Conservation (phyloP, 805 yeast genomes). For the Lachancea kluyveri region DNA sequence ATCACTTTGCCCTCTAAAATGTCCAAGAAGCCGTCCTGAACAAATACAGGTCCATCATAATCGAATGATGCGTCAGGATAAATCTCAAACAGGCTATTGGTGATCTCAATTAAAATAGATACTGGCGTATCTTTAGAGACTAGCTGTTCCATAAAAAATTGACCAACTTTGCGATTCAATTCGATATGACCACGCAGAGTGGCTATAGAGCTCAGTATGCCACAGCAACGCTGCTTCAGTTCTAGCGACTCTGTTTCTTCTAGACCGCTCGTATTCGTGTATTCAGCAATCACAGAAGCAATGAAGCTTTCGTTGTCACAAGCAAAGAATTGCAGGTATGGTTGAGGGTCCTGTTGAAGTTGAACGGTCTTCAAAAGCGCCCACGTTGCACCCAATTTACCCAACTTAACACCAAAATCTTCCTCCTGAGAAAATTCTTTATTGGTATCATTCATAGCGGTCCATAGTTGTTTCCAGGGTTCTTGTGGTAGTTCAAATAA, state of each 20-base stretch:
- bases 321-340: constrained; percentile 12
- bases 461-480: constrained; percentile 15
- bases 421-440: constrained; percentile 11
- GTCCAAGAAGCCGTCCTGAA: constrained; percentile 40
- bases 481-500: constrained; percentile 18
- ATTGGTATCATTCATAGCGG: constrained; percentile 9
- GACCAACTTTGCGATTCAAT: constrained; percentile 40
- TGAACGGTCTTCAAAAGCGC: constrained; percentile 33
- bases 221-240: constrained; percentile 34
- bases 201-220: constrained; percentile 49
- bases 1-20: constrained; percentile 36
- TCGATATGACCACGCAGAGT: constrained; percentile 38
- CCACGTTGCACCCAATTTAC: constrained; percentile 40
- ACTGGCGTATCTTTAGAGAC: constrained; percentile 21
- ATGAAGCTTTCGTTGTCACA: constrained; percentile 27
- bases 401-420: constrained; percentile 28
- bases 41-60: constrained; percentile 67
- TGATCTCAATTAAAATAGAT: constrained; percentile 48
- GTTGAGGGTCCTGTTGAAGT: constrained; percentile 8
- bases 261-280: constrained; percentile 12
- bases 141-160: constrained; percentile 36
- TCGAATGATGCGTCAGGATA: constrained; percentile 66
- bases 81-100: constrained; percentile 67
- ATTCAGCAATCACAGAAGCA: constrained; percentile 16
- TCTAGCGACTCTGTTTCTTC: constrained; percentile 32